Evolutionary conservation across 495 filamentous ascomycete genomes (phyloP), one percentile per base, ranked within the genome.

Genomic region (Neurospora intermedia): DNA sequence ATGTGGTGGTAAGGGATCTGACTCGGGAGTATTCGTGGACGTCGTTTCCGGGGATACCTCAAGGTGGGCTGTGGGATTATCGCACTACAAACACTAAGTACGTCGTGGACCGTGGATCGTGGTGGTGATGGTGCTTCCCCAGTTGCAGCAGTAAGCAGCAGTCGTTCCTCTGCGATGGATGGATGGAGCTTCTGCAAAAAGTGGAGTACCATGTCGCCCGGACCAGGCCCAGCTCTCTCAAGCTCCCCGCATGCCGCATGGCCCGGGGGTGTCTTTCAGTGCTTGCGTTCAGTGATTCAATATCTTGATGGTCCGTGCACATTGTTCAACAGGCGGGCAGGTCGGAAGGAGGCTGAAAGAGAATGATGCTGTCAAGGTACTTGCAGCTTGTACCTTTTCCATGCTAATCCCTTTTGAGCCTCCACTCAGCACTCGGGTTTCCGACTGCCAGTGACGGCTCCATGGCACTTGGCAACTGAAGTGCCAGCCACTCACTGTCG

Each of bases 361-460:
- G 54, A 42, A 38, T 38, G 35, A 38, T 38, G 35, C 35, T 38
- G 4, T 59, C 8, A 43, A 40, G 72, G 71, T 70, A 74, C 71
- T 69, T 72, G 46, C 40, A 42, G 3, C 35, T 42, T 15, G 20
- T 66, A 40, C 54, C 69, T 40, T 2, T n/a, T 20, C 7, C 7
- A 70, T 74, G 74, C 77, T 77, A 78, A 78, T 69, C 85, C 83
- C 42, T 70, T 87, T 85, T 35, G 59, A 82, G 78, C 77, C 78
- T 74, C 73, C 54, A n/a, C n/a, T n/a, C n/a, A 62, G 11, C 54
- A 62, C 23, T 62, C 13, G 23, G 23, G 13, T 16, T 62, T 62
- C 54, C 15, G 54, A 16, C 54, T 62, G 54, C 54, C 54, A 66
- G 54, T 66, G 54, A 35, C 54, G 54, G 54, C 54, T 66, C 54